A percentile compares a stretch with the other conserved stretches of the same genome.
These are phyloP conservation scores for Aspergillus sp. DNA, from an alignment of 2,329 filamentous ascomycete genomes.

Conservation along the genomic window DNA sequence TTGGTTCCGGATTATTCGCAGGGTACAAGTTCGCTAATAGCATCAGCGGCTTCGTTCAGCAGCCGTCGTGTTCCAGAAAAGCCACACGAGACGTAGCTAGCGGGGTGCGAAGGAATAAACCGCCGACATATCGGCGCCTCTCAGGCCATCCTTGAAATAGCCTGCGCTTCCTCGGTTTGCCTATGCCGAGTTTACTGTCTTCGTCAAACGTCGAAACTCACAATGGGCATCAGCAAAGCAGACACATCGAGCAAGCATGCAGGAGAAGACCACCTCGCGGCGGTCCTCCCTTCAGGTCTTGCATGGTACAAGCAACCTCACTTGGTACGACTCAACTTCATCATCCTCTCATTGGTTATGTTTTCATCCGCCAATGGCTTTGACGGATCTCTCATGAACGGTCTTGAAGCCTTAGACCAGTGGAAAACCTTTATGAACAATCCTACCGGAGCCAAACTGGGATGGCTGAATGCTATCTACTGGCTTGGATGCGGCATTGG, in stretches of 20 bases:
- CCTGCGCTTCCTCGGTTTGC: neutral
- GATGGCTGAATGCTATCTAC: slow-evolving; percentile 34
- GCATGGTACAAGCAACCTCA: slow-evolving; percentile 10
- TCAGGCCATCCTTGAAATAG: neutral
- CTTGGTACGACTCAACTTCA: slow-evolving; percentile 9
- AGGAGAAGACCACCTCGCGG: neutral
- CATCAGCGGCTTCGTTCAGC: neutral
- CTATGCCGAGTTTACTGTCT: neutral
- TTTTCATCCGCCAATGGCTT: slow-evolving; percentile 17
- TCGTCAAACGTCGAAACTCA: neutral
- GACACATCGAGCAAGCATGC: neutral
- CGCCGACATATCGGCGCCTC: neutral
- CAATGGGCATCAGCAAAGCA: neutral
- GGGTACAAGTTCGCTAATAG: neutral
- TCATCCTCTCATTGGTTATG: slow-evolving; percentile 12
- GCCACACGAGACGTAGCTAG: neutral
- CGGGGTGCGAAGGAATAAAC: neutral
- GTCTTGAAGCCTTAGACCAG: slow-evolving; percentile 34
- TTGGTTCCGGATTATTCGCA: neutral
- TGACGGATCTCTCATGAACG: slow-evolving; percentile 28
- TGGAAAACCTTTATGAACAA: slow-evolving; percentile 36
- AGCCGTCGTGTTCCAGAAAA: neutral
- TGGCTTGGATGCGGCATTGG: slow-evolving; percentile 33
- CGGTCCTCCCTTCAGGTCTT: neutral
- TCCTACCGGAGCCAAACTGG: slow-evolving; percentile 32